Evolutionary conservation across 2,329 filamentous ascomycete genomes (phyloP).

Genomic region (Sarocladium brachiariae): DNA sequence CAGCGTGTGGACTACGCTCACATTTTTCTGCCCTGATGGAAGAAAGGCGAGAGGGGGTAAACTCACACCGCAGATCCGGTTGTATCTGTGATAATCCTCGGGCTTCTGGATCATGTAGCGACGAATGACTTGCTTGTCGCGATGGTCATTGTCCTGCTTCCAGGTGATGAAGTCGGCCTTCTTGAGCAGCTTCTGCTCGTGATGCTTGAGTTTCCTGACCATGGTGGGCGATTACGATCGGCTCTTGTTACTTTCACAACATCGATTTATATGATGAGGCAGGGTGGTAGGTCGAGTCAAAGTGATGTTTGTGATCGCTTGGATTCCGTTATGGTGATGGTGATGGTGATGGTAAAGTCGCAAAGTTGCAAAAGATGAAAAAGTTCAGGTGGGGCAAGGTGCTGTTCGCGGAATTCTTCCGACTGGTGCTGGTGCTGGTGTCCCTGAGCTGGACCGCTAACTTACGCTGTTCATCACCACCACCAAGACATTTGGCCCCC

Average conservation of each 20-base stretch:
- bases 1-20: too few relatives aligned
- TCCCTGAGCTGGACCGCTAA: not conserved
- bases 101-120: slow-evolving; percentile 90
- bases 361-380: not conserved
- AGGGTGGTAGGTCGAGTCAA: too few relatives aligned
- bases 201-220: slow-evolving; percentile 94
- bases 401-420: slow-evolving; percentile 4
- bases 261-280: too few relatives aligned
- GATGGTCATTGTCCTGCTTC: slow-evolving; percentile 81
- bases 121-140: slow-evolving; percentile 70
- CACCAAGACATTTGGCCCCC: too few relatives aligned
- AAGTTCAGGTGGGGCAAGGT: slow-evolving; percentile 8
- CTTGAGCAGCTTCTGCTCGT: slow-evolving; percentile 93
- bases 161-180: slow-evolving; percentile 91
- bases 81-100: slow-evolving; percentile 69
- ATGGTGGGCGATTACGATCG: slow-evolving; percentile 55
- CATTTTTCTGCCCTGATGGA: slow-evolving; percentile 19
- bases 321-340: not conserved
- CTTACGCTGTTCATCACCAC: too few relatives aligned
- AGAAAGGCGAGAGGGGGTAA: slow-evolving; percentile 14
- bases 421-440: not conserved
- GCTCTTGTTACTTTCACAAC: not conserved
- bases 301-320: not conserved
- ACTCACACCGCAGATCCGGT: slow-evolving; percentile 60
- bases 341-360: not conserved